A percentile compares a stretch with the other conserved stretches of the same genome.
Conservation (phyloP, 2,329 filamentous ascomycete species). For the Dothideomycetidae sp. region DNA sequence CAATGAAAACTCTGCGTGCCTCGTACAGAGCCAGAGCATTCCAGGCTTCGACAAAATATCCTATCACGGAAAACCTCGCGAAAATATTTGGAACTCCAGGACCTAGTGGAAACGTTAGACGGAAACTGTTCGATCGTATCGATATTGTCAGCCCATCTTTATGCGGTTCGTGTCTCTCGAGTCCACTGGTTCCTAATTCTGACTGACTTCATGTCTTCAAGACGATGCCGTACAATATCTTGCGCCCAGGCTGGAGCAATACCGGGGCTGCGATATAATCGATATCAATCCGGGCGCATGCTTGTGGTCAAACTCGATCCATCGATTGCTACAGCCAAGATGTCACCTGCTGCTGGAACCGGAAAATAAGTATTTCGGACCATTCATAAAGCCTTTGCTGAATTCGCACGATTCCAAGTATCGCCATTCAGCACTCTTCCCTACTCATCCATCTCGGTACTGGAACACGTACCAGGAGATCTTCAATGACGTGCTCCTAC, state of each 20-base stretch:
- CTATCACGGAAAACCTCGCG: constrained; percentile 2
- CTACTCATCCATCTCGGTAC: constrained; percentile 14
- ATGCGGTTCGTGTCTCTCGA: constrained; percentile 26
- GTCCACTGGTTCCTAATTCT: too few relatives aligned
- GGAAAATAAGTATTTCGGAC: constrained; percentile 41
- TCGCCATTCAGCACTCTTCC: constrained; percentile 30
- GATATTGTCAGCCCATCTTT: constrained; percentile 31
- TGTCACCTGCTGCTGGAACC: constrained; percentile 75
- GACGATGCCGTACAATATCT: constrained; percentile 59
- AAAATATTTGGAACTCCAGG: constrained; percentile 1
- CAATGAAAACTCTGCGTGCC: too few relatives aligned
- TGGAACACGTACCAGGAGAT: constrained; percentile 34
- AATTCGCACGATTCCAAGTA: constrained; percentile 28
- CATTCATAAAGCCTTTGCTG: constrained; percentile 41
- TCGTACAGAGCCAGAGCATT: background rate
- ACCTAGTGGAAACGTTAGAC: background rate
- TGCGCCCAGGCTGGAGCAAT: constrained; percentile 51
- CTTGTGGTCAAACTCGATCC: constrained; percentile 63
- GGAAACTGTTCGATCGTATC: constrained; percentile 4
- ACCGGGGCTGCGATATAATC: constrained; percentile 69
- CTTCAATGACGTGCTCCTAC: constrained; percentile 38
- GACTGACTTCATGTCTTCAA: constrained; percentile 23
- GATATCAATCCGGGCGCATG: constrained; percentile 74
- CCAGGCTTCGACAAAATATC: constrained; percentile 6
- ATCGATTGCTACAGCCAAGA: constrained; percentile 61